Evolutionary conservation across 805 yeast species (phyloP).

Genomic region (Wickerhamiella spandovensis): DNA sequence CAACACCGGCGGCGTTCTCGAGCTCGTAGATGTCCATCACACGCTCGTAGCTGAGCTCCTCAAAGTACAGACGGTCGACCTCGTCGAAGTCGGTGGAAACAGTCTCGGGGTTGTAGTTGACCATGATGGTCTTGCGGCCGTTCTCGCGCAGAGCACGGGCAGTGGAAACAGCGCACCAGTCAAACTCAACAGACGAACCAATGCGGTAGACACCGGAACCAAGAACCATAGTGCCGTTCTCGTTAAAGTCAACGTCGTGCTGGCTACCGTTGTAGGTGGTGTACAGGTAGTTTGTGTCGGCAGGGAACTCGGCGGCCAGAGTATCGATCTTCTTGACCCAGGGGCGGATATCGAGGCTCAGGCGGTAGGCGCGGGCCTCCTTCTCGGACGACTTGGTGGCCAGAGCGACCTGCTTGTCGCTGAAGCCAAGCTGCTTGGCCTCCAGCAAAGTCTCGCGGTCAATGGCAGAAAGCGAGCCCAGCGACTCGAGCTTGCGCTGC

Average conservation of each 20-base stretch:
- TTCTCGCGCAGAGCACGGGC: conserved; percentile 83
- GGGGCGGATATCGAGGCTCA: conserved; percentile 68
- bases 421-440: conserved; percentile 89
- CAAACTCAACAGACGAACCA: conserved; percentile 97
- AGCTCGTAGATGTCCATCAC: conserved; percentile 94
- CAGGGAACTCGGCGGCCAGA: conserved; percentile 97
- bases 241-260: conserved; percentile 74
- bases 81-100: conserved; percentile 97
- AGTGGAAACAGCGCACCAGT: conserved; percentile 98
- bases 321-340: conserved; percentile 96
- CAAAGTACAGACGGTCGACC: conserved; percentile 93
- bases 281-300: conserved; percentile 87
- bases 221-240: conserved; percentile 82
- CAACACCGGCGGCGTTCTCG: conserved; percentile 80
- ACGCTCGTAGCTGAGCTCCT: conserved; percentile 88
- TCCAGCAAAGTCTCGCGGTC: conserved; percentile 40
- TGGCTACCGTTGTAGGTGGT: conserved; percentile 88
- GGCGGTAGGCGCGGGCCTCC: conserved; percentile 72
- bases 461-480: conserved; percentile 38
- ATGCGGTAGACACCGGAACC: conserved; percentile 99
- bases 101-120: conserved; percentile 96
- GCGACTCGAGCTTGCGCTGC: conserved; percentile 34
- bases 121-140: conserved; percentile 87
- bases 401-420: conserved; percentile 82
- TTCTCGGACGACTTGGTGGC: conserved; percentile 63